A percentile compares a stretch with the other conserved stretches of the same genome.
Evolutionary conservation across 768 basidiomycete genomes (phyloP).

Genomic region (Zangia roseola): DNA sequence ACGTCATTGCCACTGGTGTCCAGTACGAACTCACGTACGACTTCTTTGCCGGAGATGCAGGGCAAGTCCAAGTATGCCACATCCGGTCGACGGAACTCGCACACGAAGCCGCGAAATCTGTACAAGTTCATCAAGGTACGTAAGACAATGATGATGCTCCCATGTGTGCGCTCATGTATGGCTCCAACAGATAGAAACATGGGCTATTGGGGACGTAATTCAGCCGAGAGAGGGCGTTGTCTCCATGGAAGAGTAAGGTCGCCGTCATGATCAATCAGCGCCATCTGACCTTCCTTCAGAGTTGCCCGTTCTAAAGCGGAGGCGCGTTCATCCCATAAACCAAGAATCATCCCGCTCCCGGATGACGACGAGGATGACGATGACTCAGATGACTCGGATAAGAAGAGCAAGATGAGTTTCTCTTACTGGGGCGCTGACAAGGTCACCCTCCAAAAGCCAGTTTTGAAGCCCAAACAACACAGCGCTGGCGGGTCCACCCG

Average conservation of each 20-base stretch:
- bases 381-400: conserved; percentile 83
- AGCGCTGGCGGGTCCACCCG: conserved; percentile 35
- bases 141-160: conserved; percentile 4
- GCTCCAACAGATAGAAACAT: conserved; percentile 74
- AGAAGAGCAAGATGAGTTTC: conserved; percentile 92
- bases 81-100: conserved; percentile 69
- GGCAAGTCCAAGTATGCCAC: conserved; percentile 85
- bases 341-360: conserved; percentile 67
- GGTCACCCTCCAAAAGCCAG: conserved; percentile 80
- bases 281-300: conserved; percentile 36
- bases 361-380: conserved; percentile 57
- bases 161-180: conserved; percentile 3
- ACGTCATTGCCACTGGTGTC: conserved; percentile 80
- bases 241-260: conserved; percentile 85
- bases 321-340: conserved; percentile 54
- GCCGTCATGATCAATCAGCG: not conserved
- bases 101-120: conserved; percentile 84
- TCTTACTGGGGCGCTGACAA: conserved; percentile 94
- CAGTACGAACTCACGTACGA: conserved; percentile 64
- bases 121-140: conserved; percentile 90
- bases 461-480: conserved; percentile 48
- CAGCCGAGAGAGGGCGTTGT: conserved; percentile 80
- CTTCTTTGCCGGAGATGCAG: conserved; percentile 79
- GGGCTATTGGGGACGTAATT: conserved; percentile 76
- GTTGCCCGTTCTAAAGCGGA: conserved; percentile 71